Conservation (phyloP, 2,329 filamentous ascomycete species). For the Rhytidhysteron rufulum region DNA sequence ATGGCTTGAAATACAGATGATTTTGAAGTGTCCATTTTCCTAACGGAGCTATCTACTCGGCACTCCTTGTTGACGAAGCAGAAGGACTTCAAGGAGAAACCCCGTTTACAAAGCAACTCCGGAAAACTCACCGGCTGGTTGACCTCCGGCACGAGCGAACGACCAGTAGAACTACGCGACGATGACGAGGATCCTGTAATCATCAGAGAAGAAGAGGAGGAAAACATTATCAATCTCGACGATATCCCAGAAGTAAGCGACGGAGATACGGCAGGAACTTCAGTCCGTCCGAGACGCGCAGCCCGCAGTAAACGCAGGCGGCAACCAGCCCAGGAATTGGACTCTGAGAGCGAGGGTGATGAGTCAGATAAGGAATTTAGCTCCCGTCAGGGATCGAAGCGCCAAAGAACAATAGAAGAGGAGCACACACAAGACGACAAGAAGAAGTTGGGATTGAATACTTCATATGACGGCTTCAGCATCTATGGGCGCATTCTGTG, state of each 20-base stretch:
- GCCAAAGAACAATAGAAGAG: constrained; percentile 19
- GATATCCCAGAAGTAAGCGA: constrained; percentile 52
- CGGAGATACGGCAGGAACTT: constrained; percentile 8
- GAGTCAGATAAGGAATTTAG: constrained; percentile 30
- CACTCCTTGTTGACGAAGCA: constrained; percentile 85
- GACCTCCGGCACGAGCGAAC: constrained; percentile 35
- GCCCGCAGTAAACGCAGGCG: constrained; percentile 14
- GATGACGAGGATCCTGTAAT: constrained; percentile 42
- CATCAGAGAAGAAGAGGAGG: constrained; percentile 58
- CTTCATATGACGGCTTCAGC: constrained; percentile 89
- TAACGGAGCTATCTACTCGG: constrained; percentile 79
- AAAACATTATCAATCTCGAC: constrained; percentile 46
- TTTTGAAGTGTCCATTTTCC: constrained; percentile 91
- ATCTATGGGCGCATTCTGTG: constrained; percentile 93
- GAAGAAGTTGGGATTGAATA: constrained; percentile 84
- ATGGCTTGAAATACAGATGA: constrained; percentile 59
- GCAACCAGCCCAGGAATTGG: constrained; percentile 14
- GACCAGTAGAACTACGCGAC: constrained; percentile 40
- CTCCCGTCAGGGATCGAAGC: constrained; percentile 13
- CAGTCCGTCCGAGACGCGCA: constrained; percentile 13
- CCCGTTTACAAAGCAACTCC: constrained; percentile 43
- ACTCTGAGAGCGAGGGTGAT: constrained; percentile 27
- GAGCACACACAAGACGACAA: constrained; percentile 60
- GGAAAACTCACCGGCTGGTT: constrained; percentile 47
- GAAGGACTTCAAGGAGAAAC: constrained; percentile 60